phyloP scores from a whole-genome alignment of 805 yeast genomes.

The Teunomyces atbi region DNA sequence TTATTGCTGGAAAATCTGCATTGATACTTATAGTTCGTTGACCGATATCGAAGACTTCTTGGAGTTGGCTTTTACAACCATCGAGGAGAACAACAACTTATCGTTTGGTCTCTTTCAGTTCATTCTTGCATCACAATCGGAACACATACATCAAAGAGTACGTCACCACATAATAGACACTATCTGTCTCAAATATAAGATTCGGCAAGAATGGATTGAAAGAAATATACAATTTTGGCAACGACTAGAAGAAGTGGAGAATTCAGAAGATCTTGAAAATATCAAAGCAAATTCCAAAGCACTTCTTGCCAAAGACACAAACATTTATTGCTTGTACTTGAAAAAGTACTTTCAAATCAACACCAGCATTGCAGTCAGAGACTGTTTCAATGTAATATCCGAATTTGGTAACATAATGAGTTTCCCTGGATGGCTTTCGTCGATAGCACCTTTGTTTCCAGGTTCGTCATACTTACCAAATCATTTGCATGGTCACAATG shows the following conservation, averaged over 20 bases:
- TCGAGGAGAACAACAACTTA: slow-evolving; percentile 17
- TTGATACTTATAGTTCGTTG: slow-evolving; percentile 26
- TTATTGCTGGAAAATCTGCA: slow-evolving; percentile 29
- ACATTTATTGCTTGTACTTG: slow-evolving; percentile 7
- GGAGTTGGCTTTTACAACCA: slow-evolving; percentile 22
- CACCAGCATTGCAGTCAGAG: slow-evolving; percentile 2
- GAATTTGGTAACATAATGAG: slow-evolving; percentile 1
- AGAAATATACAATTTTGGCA: slow-evolving; percentile 3
- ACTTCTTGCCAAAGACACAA: not conserved
- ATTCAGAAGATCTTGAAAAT: slow-evolving; percentile 1
- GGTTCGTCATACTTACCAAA: slow-evolving; percentile 3
- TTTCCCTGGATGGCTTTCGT: slow-evolving; percentile 13
- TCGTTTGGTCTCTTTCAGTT: slow-evolving; percentile 27
- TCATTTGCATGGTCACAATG: not conserved
- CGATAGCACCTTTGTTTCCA: slow-evolving; percentile 2
- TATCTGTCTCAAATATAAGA: slow-evolving; percentile 9
- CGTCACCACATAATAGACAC: slow-evolving; percentile 14
- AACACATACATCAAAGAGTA: slow-evolving; percentile 5
- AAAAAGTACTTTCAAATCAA: slow-evolving; percentile 5
- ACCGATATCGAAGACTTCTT: slow-evolving; percentile 38
- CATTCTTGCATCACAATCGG: slow-evolving; percentile 18
- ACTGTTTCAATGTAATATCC: not conserved
- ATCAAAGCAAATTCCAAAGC: not conserved
- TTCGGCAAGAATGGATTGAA: slow-evolving; percentile 6
- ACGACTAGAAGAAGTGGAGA: slow-evolving; percentile 6